Evolutionary conservation across 805 yeast genomes (phyloP).

Genomic region (Blastobotrys robertii): DNA sequence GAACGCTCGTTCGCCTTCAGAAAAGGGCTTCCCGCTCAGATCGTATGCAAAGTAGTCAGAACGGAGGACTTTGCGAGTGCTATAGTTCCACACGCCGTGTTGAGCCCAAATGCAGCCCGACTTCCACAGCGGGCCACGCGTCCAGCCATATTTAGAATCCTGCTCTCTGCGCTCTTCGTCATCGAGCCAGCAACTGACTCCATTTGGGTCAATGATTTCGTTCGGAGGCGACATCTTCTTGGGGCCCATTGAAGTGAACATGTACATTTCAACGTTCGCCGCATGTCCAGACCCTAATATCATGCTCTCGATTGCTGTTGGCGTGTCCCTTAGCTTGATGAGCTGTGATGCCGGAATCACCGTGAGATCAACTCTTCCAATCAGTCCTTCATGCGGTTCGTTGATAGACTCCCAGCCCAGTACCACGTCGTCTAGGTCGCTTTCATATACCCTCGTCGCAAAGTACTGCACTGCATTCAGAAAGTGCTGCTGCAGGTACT

Average conservation of each 20-base stretch:
- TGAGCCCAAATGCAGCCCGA: constrained; percentile 76
- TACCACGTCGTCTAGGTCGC: constrained; percentile 38
- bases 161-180: constrained; percentile 5
- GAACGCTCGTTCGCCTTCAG: constrained; percentile 39
- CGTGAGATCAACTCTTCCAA: constrained; percentile 50
- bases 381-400: constrained; percentile 73
- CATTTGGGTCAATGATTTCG: constrained; percentile 51
- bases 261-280: constrained; percentile 56
- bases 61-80: constrained; percentile 31
- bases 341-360: constrained; percentile 45
- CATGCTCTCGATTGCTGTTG: constrained; percentile 64
- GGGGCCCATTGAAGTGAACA: constrained; percentile 63
- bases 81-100: constrained; percentile 51
- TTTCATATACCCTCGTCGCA: constrained; percentile 31
- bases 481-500: constrained; percentile 59
- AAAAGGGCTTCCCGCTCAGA: constrained; percentile 31
- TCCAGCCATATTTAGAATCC: constrained; percentile 62
- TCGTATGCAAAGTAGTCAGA: constrained; percentile 40
- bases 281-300: constrained; percentile 67
- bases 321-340: constrained; percentile 67
- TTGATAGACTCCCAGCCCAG: constrained; percentile 79
- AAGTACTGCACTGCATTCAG: constrained; percentile 43
- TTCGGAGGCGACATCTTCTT: constrained; percentile 39
- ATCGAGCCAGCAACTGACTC: constrained; percentile 58
- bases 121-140: constrained; percentile 52